Base-by-base conservation (phyloP, 2,329 filamentous ascomycete species). In the Exserohilum rostratum region DNA sequence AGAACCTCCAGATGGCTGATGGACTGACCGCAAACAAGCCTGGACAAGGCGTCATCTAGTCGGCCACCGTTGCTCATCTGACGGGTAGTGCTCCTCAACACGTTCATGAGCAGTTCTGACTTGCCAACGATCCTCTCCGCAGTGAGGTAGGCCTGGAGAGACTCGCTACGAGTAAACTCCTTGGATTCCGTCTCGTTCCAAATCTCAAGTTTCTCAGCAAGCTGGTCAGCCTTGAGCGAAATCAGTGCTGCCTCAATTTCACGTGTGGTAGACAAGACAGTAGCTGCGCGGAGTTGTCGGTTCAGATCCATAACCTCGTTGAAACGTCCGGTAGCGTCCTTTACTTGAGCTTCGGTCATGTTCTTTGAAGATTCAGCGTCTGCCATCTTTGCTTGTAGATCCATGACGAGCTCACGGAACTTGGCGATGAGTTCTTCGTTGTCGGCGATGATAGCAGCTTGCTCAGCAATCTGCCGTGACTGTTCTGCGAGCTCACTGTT, bases 271-370 rank as follows among this genome's bases (percentile, higher is more conserved):
- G 93, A 90, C 79, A 96, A 96, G 35, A 91, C 85, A 10, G 92
- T 92, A 11, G 92, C 96, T 51, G 90, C 85, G 70, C 96, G 93
- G 38, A 99, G 83, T 77, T 96, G 96, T 83, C 93, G 85, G 75
- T 98, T 98, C 40, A 99, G 83, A 69, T 99, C 93, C 85, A 96
- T 90, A 89, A 99, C 96, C 49, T 93, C 92, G 59, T 92, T 87
- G 39, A 93, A 96, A 58, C 91, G 89, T 66, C 86, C 90, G 61
- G 88, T 93, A 50, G 98, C 85, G 73, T 98, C 91, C 72, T 93
- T 92, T 0, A 93, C 92, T 73, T 98, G 93, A 13, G 89, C 89
- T 74, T 98, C 95, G 0, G 92, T 96, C 64, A 98, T 90, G 39
- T 93, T 91, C 67, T 96, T 91, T 3, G 92, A 96, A 11, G 93